Percentiles rank a stretch among this genome's conserved stretches.
phyloP scores from a whole-genome alignment of 116 monocot genomes.

The Trichopus zeylanicus region DNA sequence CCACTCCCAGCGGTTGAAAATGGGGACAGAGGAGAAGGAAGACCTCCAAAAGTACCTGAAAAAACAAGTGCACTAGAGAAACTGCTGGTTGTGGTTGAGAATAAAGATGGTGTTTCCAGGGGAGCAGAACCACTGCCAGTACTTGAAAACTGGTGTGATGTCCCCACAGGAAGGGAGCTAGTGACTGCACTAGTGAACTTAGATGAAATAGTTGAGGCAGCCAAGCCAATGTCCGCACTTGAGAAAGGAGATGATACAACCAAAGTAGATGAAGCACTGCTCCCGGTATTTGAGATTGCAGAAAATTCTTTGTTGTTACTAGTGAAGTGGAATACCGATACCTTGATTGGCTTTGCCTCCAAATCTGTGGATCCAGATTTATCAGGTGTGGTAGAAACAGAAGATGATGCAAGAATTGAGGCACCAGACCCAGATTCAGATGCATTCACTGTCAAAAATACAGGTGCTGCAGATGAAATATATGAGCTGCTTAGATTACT shows the following conservation, averaged over 20 bases:
- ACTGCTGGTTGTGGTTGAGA: constrained; percentile 7
- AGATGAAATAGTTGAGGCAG: constrained; percentile 11
- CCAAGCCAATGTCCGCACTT: background rate
- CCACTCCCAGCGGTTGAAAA: constrained; percentile 16
- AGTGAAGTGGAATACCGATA: background rate
- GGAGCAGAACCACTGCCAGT: constrained; percentile 2
- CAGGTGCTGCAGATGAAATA: constrained; percentile 12
- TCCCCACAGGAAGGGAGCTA: too few species aligned
- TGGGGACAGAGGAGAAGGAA: constrained; percentile 6
- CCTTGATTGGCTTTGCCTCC: too few species aligned
- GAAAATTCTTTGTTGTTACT: background rate
- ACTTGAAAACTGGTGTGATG: constrained; percentile 11
- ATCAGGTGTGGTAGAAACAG: background rate
- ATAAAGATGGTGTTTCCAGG: constrained; percentile 1
- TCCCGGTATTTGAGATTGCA: background rate
- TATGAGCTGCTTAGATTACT: constrained; percentile 10
- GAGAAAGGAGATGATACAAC: constrained; percentile 10
- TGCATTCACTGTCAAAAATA: constrained; percentile 15
- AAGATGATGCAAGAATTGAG: constrained; percentile 13
- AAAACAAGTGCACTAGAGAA: constrained; percentile 3
- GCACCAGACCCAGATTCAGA: constrained; percentile 14
- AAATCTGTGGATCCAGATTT: too few species aligned
- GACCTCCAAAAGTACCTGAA: background rate
- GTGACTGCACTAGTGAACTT: constrained; percentile 9
- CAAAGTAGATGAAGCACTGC: constrained; percentile 9